Percentiles rank a stretch among this genome's conserved stretches.
Conservation (phyloP, 805 yeast genomes). For the Cyberlindnera saturnus region DNA sequence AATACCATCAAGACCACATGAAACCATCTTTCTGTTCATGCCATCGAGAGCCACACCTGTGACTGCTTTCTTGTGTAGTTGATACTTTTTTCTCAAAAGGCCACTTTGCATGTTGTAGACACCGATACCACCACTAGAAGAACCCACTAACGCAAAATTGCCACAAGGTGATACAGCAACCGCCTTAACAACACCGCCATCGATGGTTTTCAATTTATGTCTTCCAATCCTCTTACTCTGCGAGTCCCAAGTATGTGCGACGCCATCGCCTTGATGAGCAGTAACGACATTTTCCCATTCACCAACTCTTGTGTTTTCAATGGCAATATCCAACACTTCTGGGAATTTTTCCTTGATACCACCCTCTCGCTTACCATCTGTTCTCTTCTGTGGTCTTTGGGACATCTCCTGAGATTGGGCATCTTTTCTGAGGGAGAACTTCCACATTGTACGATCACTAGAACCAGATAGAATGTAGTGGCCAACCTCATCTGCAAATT, state of each 20-base stretch:
- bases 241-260: constrained; percentile 90
- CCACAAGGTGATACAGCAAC: constrained; percentile 90
- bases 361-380: constrained; percentile 44
- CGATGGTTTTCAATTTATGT: constrained; percentile 65
- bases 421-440: constrained; percentile 87
- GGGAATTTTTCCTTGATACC: constrained; percentile 74
- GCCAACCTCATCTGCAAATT: constrained; percentile 72
- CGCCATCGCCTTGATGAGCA: constrained; percentile 74
- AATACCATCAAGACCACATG: constrained; percentile 83
- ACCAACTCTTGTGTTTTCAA: constrained; percentile 68
- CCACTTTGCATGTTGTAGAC: constrained; percentile 93
- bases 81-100: constrained; percentile 60
- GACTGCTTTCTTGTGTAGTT: constrained; percentile 69
- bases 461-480: constrained; percentile 87
- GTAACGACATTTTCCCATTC: constrained; percentile 94
- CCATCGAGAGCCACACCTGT: constrained; percentile 89
- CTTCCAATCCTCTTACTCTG: constrained; percentile 75
- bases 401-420: constrained; percentile 94
- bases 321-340: constrained; percentile 64
- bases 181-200: constrained; percentile 66
- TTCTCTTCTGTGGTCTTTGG: constrained; percentile 51
- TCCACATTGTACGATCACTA: constrained; percentile 82
- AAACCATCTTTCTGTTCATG: constrained; percentile 81
- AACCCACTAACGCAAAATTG: constrained; percentile 89
- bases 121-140: constrained; percentile 77